Evolutionary conservation across 2,329 filamentous ascomycete species (phyloP).

Genomic region (Scolecobasidium constrictum): DNA sequence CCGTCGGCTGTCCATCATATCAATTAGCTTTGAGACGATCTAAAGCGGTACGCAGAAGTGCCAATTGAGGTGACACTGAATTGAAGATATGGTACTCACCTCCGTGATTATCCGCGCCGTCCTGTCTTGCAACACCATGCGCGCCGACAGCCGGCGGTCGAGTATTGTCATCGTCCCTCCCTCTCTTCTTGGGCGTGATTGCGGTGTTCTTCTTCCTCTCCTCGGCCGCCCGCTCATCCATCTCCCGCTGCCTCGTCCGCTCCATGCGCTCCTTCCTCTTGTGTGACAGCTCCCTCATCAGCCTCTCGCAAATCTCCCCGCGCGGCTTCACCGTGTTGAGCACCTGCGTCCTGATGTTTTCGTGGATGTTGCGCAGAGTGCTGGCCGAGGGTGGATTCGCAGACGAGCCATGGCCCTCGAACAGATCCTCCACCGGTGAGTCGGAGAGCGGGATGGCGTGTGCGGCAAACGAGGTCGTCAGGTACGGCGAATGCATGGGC

Average conservation of each 20-base stretch:
- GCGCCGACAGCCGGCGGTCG: constrained; percentile 50
- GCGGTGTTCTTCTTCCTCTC: constrained; percentile 36
- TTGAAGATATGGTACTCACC: too few species aligned
- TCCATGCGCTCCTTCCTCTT: constrained; percentile 51
- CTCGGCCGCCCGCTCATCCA: constrained; percentile 36
- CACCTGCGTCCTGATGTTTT: constrained; percentile 50
- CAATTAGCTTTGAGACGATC: too few species aligned
- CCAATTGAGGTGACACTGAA: too few species aligned
- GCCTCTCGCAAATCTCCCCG: constrained; percentile 57
- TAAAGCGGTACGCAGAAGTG: too few species aligned
- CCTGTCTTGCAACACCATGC: constrained; percentile 52
- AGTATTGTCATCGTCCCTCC: constrained; percentile 48
- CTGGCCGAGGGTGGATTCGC: constrained; percentile 45
- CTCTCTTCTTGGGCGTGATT: constrained; percentile 55
- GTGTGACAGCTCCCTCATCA: constrained; percentile 59
- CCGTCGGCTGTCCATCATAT: constrained; percentile 21
- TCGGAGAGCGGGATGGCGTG: constrained; percentile 40
- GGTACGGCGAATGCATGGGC: constrained; percentile 42
- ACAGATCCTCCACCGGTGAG: constrained; percentile 56
- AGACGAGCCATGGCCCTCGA: constrained; percentile 50
- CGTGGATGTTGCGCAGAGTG: constrained; percentile 52
- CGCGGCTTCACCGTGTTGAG: constrained; percentile 36
- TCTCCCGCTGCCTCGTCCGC: constrained; percentile 40
- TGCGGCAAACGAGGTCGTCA: constrained; percentile 48
- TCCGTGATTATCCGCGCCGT: constrained; percentile 49